Percentiles rank a stretch among this genome's conserved stretches.
These are phyloP conservation scores for Neofusicoccum sp. DNA, from an alignment of 2,329 filamentous ascomycete genomes.

Conservation along the genomic window DNA sequence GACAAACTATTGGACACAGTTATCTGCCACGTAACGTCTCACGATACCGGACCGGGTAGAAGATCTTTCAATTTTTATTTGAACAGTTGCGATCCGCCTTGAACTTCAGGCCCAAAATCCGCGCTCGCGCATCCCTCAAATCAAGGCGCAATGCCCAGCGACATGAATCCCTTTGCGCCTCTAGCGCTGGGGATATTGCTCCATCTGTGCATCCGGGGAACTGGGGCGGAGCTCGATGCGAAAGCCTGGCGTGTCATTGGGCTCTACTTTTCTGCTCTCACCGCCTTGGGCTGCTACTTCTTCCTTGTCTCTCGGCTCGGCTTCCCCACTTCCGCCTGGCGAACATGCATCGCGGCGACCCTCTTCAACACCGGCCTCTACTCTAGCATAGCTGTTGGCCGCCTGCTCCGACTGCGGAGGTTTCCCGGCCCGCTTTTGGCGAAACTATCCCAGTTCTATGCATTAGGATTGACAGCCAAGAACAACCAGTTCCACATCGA, in stretches of 20 bases:
- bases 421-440: conserved; percentile 16
- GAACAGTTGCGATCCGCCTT: background rate
- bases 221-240: background rate
- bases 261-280: background rate
- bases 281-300: background rate
- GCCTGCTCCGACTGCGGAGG: conserved; percentile 39
- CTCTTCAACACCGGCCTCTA: conserved; percentile 23
- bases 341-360: background rate
- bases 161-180: background rate
- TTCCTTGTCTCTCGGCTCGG: background rate
- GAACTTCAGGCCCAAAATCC: background rate
- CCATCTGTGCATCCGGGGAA: background rate
- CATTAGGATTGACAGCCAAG: background rate
- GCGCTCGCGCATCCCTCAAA: background rate
- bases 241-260: background rate
- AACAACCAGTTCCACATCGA: conserved; percentile 20
- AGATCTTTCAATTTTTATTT: background rate
- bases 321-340: background rate
- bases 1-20: background rate
- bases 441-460: conserved; percentile 12
- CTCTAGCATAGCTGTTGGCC: conserved; percentile 42
- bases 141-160: background rate
- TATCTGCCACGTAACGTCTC: background rate
- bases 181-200: background rate
- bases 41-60: background rate